Conservation (phyloP, 805 yeast species). For the Zygoascus biomembranicola region DNA sequence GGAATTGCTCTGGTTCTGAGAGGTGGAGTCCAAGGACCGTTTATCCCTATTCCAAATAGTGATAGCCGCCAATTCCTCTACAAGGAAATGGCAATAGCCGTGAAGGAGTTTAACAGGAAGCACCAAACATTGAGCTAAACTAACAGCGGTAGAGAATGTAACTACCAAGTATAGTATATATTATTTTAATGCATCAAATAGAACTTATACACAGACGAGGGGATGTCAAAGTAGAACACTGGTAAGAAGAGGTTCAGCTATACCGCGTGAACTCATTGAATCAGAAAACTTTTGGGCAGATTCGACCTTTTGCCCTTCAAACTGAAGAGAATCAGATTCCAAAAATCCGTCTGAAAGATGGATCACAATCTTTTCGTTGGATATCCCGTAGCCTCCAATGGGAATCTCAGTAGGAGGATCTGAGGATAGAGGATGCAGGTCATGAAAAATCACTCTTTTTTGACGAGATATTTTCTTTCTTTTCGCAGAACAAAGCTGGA, state of each 20-base stretch:
- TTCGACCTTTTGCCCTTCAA: constrained; percentile 1
- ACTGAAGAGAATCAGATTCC: background rate
- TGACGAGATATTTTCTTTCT: constrained; percentile 25
- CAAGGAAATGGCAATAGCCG: constrained; percentile 70
- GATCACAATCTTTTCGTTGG: background rate
- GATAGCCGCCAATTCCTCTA: constrained; percentile 59
- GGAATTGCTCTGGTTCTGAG: constrained; percentile 66
- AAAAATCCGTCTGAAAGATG: background rate
- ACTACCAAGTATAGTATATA: background rate
- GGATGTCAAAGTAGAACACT: background rate
- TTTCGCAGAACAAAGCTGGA: constrained; percentile 7
- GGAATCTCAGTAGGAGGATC: background rate
- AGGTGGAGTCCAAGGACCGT: constrained; percentile 51
- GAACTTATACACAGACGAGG: background rate
- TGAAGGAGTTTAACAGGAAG: constrained; percentile 54
- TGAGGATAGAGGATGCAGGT: background rate
- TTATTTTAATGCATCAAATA: background rate
- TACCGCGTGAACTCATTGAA: background rate
- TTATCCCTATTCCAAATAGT: constrained; percentile 71
- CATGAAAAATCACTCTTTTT: background rate
- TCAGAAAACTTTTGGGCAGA: background rate
- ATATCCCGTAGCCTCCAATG: background rate
- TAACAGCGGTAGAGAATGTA: background rate
- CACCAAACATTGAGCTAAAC: constrained; percentile 17
- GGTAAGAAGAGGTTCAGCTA: background rate